Percentiles rank a stretch among this genome's conserved stretches.
Conservation (phyloP, 2,329 filamentous ascomycete species). For the Elsinoe fawcettii region DNA sequence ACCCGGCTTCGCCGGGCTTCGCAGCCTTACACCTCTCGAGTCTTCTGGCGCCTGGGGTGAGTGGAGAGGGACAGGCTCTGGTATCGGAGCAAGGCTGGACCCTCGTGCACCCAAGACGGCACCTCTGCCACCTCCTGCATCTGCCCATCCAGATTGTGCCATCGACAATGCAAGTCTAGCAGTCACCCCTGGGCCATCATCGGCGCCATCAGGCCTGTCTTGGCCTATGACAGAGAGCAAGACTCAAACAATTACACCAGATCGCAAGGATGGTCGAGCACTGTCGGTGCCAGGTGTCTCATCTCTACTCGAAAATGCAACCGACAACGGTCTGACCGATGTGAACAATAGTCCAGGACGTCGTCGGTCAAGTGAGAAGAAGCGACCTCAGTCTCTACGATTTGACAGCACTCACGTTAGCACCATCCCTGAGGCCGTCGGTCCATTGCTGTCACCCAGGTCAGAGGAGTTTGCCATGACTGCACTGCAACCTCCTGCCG, state of each 20-base stretch:
- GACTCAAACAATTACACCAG: background rate
- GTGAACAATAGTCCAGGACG: constrained; percentile 17
- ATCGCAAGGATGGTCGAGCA: constrained; percentile 10
- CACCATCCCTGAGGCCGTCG: constrained; percentile 3
- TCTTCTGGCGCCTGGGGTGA: constrained; percentile 28
- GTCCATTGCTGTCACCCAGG: constrained; percentile 31
- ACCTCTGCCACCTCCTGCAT: constrained; percentile 43
- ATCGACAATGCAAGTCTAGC: constrained; percentile 16
- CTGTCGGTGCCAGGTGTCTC: constrained; percentile 14
- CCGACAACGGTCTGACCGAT: constrained; percentile 44
- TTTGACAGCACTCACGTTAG: constrained; percentile 14
- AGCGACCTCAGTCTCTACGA: constrained; percentile 17
- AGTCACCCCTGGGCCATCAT: constrained; percentile 53
- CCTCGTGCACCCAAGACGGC: constrained; percentile 47
- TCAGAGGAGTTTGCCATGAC: constrained; percentile 32
- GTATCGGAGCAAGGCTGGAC: constrained; percentile 31
- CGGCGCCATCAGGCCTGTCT: constrained; percentile 56
- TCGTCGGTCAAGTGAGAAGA: constrained; percentile 11
- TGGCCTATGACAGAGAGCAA: constrained; percentile 45
- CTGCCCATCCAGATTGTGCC: constrained; percentile 29
- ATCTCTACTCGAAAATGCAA: constrained; percentile 29
- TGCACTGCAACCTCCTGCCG: constrained; percentile 26
- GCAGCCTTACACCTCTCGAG: constrained; percentile 28
- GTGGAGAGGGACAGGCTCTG: constrained; percentile 19
- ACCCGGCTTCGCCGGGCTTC: constrained; percentile 29